phyloP scores from a whole-genome alignment of 164 flowering plant genomes.

The Annona squamosa region DNA sequence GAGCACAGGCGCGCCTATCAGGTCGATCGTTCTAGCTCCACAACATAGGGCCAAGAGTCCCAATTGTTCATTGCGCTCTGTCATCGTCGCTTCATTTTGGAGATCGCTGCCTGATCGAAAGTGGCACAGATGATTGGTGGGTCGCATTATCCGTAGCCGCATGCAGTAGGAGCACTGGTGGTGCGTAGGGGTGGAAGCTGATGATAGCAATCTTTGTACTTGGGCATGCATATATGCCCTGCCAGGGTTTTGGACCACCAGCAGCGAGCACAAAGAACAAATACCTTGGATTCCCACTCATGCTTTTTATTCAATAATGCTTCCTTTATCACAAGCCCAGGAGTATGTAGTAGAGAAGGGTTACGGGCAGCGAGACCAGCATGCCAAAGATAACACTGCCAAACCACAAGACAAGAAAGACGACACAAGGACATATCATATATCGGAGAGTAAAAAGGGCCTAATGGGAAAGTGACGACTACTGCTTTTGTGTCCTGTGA shows the following conservation, averaged over 20 bases:
- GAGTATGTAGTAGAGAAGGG: slow-evolving; percentile 55
- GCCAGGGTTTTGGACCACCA: too few relatives aligned
- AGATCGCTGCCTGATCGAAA: too few relatives aligned
- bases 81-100: too few relatives aligned
- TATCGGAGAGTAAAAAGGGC: not conserved
- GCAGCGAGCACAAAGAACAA: not conserved
- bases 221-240: not conserved
- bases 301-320: slow-evolving; percentile 6
- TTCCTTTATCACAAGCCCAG: slow-evolving; percentile 37
- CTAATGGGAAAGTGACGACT: not conserved
- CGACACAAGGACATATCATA: not conserved
- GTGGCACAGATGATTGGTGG: too few relatives aligned
- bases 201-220: not conserved
- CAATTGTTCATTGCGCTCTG: too few relatives aligned
- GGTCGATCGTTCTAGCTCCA: too few relatives aligned
- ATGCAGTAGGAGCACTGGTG: too few relatives aligned
- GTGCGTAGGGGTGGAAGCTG: not conserved
- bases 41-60: too few relatives aligned
- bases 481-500: not conserved
- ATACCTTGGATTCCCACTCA: slow-evolving; percentile 14
- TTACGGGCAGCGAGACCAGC: slow-evolving; percentile 58
- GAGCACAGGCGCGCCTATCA: too few relatives aligned
- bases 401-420: not conserved
- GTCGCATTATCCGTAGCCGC: too few relatives aligned
- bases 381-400: slow-evolving; percentile 73